Percentiles rank a stretch among this genome's conserved stretches.
Evolutionary conservation across 441 rosid species (phyloP).

Genomic region (Syzygium malaccense): DNA sequence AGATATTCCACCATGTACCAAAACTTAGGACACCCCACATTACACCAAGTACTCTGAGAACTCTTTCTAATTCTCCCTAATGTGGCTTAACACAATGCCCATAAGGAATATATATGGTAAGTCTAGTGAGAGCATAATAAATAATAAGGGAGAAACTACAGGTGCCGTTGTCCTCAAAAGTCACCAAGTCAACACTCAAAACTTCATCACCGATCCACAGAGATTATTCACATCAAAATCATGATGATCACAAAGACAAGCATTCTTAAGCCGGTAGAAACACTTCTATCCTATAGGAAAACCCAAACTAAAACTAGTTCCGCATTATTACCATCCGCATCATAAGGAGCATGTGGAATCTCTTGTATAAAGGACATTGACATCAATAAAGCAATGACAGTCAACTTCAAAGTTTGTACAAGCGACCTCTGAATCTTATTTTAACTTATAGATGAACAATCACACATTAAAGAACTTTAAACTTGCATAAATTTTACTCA

Average conservation of each 20-base stretch:
- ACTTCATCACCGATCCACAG: neutral
- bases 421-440: neutral
- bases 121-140: neutral
- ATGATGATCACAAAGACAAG: neutral
- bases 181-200: neutral
- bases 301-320: neutral
- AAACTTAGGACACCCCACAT: neutral
- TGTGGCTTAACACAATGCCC: neutral
- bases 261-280: neutral
- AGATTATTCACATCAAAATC: neutral
- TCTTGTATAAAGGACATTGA: neutral
- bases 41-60: neutral
- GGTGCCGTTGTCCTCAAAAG: neutral
- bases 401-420: neutral
- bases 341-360: neutral
- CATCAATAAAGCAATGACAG: neutral
- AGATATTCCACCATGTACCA: neutral
- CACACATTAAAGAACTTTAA: neutral
- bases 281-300: neutral
- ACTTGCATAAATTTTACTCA: neutral
- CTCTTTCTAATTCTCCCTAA: neutral
- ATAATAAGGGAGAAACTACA: neutral
- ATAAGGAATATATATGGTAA: neutral
- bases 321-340: neutral
- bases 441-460: neutral